These are phyloP conservation scores for Pythium rhizo-oryzae DNA, from an alignment of 352 stramenopile genomes.

Conservation along the genomic window DNA sequence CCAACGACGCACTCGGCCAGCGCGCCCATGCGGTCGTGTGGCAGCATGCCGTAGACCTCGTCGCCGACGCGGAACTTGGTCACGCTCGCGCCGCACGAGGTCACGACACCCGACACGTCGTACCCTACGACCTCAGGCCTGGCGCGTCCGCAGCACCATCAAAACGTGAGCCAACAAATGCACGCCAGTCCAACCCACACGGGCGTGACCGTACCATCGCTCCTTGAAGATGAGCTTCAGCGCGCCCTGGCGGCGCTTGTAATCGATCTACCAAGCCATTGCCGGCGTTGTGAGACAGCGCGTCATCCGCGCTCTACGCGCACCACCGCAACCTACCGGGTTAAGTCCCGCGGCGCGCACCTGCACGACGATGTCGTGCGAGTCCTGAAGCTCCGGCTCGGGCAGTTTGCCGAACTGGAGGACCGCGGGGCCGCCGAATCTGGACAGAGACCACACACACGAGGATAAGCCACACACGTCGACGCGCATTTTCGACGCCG, in stretches of 20 bases:
- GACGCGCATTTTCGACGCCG: not conserved
- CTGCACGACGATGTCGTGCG: conserved; percentile 64
- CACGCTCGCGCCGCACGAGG: conserved; percentile 51
- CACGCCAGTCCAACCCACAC: too few species aligned
- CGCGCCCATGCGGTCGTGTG: conserved; percentile 60
- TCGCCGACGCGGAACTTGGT: conserved; percentile 63
- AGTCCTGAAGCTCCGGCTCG: conserved; percentile 45
- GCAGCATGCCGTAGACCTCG: conserved; percentile 75
- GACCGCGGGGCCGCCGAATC: conserved; percentile 61
- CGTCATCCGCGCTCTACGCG: not conserved
- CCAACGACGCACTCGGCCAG: conserved; percentile 60
- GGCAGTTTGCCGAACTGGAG: conserved; percentile 63
- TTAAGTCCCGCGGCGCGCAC: conserved; percentile 67
- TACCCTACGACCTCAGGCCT: conserved; percentile 76
- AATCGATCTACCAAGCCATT: conserved; percentile 57
- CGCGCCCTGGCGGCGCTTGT: conserved; percentile 75
- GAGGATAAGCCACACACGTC: not conserved
- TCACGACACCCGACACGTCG: conserved; percentile 69
- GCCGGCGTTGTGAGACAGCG: not conserved
- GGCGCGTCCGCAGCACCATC: too few species aligned
- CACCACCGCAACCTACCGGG: conserved; percentile 38
- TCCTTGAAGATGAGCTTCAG: conserved; percentile 63
- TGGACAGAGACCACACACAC: conserved; percentile 14
- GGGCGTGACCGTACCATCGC: conserved; percentile 25
- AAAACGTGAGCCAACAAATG: too few species aligned